Evolutionary conservation across 73 alveolate species (phyloP).

Genomic region (Effrenium voratum): DNA sequence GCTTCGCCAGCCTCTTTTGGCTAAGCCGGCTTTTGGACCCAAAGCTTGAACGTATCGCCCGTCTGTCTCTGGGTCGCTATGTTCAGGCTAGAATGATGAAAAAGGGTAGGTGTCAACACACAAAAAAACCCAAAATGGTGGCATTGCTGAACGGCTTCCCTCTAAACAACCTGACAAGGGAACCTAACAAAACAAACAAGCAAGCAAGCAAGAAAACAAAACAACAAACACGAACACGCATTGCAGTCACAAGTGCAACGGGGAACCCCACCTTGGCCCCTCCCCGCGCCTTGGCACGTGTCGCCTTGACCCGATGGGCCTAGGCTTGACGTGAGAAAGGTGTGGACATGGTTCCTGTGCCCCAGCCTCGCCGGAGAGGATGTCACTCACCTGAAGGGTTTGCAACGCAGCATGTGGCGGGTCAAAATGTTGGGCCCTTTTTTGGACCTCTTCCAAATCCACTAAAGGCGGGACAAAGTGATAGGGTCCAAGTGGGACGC

Average conservation of each 20-base stretch:
- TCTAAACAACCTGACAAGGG: neutral
- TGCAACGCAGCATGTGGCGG: neutral
- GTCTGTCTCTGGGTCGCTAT: too few relatives aligned
- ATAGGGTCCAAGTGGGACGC: too few relatives aligned
- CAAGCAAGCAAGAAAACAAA: neutral
- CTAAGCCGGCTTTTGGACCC: too few relatives aligned
- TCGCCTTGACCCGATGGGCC: conserved; percentile 13
- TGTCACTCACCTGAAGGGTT: neutral
- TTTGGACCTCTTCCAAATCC: too few relatives aligned
- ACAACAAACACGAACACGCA: neutral
- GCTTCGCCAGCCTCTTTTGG: too few relatives aligned
- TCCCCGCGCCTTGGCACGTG: conserved; percentile 26
- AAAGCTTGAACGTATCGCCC: too few relatives aligned
- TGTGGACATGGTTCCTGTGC: neutral
- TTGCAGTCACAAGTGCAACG: neutral
- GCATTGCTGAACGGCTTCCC: too few relatives aligned
- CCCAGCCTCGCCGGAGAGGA: conserved; percentile 35
- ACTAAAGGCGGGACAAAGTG: too few relatives aligned
- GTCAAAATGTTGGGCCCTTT: too few relatives aligned
- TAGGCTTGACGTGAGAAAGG: neutral
- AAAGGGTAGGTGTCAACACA: too few relatives aligned
- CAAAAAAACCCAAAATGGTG: too few relatives aligned
- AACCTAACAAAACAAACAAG: neutral
- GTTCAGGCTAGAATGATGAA: too few relatives aligned
- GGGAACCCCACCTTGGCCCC: neutral